A percentile compares a stretch with the other conserved stretches of the same genome.
Evolutionary conservation across 768 basidiomycete species (phyloP).

Genomic region (Dentipellis fragilis): DNA sequence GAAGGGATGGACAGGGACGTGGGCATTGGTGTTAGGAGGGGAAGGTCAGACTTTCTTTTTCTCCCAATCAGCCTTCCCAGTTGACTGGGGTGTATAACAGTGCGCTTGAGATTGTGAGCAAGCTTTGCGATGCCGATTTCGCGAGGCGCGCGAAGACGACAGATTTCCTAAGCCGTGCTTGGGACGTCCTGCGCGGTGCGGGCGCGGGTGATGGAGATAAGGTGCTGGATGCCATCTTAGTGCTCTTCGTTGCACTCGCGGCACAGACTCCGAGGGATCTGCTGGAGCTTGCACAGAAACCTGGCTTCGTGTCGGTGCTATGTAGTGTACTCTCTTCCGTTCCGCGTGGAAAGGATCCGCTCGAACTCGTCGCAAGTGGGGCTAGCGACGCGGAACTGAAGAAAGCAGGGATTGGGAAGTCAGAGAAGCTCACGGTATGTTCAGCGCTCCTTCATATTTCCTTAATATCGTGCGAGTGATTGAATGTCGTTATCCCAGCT

Average conservation of each 20-base stretch:
- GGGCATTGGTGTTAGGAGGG: constrained; percentile 47
- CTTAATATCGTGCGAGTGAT: neutral
- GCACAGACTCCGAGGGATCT: constrained; percentile 49
- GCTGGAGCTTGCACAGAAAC: constrained; percentile 37
- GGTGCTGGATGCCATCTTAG: constrained; percentile 54
- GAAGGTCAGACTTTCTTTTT: constrained; percentile 38
- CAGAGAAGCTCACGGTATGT: constrained; percentile 48
- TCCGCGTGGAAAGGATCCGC: constrained; percentile 32
- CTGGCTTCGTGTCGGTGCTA: constrained; percentile 20
- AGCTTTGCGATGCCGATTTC: constrained; percentile 66
- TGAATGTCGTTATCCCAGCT: constrained; percentile 21
- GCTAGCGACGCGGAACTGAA: constrained; percentile 35
- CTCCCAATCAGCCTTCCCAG: neutral
- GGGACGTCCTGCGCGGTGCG: constrained; percentile 52
- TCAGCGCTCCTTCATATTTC: constrained; percentile 30
- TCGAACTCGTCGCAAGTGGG: constrained; percentile 30
- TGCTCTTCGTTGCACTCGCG: constrained; percentile 52
- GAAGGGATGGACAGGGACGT: constrained; percentile 59
- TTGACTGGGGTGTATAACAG: constrained; percentile 25
- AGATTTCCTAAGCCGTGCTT: constrained; percentile 60
- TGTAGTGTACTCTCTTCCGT: constrained; percentile 16
- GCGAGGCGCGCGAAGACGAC: constrained; percentile 70
- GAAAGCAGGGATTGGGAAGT: constrained; percentile 41
- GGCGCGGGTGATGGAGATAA: constrained; percentile 56
- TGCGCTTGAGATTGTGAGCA: constrained; percentile 66